Evolutionary conservation across 805 yeast species (phyloP).

Genomic region (Barnettozyma salicaria): DNA sequence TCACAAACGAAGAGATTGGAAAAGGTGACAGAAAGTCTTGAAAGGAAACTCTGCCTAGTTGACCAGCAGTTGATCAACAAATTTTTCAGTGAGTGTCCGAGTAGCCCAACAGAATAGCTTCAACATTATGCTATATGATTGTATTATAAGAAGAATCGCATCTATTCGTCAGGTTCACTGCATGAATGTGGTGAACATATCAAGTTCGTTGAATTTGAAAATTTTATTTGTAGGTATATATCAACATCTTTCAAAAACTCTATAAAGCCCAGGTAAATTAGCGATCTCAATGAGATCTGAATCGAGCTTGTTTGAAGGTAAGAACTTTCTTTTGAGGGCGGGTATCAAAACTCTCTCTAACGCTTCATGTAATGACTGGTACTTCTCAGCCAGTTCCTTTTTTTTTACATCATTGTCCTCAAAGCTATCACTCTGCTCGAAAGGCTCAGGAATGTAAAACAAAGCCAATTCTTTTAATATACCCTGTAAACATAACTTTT

Average conservation of each 20-base stretch:
- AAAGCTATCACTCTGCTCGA: conserved; percentile 28
- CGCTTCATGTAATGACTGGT: conserved; percentile 28
- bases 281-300: conserved; percentile 77
- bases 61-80: conserved; percentile 19
- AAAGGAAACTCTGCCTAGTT: conserved; percentile 12
- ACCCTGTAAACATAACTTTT: conserved; percentile 60
- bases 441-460: conserved; percentile 61
- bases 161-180: too few species aligned
- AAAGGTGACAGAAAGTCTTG: conserved; percentile 12
- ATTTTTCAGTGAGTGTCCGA: conserved; percentile 4
- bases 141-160: too few species aligned
- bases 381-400: conserved; percentile 22
- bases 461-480: conserved; percentile 64
- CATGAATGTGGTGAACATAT: too few species aligned
- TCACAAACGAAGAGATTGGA: conserved; percentile 21
- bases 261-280: conserved; percentile 82
- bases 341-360: conserved; percentile 66
- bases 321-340: conserved; percentile 48
- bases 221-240: too few species aligned
- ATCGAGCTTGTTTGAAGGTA: conserved; percentile 52
- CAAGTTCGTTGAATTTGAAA: too few species aligned
- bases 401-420: conserved; percentile 21
- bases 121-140: neutral
- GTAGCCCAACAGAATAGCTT: neutral
- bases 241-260: conserved; percentile 87